Base-by-base conservation (phyloP, 1,139 yeast species). In the Taiozyma onychis region DNA sequence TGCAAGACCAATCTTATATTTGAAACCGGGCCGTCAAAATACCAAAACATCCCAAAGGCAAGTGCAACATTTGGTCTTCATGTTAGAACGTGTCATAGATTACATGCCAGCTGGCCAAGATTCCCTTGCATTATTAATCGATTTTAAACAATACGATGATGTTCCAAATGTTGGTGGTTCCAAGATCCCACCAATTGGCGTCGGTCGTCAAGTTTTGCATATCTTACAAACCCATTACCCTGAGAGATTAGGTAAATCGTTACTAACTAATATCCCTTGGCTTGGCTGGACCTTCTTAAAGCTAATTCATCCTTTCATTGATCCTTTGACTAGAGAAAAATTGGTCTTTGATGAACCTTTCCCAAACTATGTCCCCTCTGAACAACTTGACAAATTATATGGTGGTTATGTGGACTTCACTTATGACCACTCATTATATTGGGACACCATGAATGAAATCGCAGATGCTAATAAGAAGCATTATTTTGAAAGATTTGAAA, bases 91-190 rank as follows among this genome's bases (percentile, higher is more conserved):
- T 45, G 93, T 87, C 22, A 89, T 89, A 45, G 89, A 89, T 58
- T 79, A 81, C 67, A 88, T 90, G 95, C 97, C 97, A 4, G 83
- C 95, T 3, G 98, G 97, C 21, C 97, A 91, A 60, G 98, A 93
- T 61, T 84, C 89, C 26, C 74, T 91, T 49, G 96, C 97, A 1
- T 74, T 91, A 47, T 72, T 93, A 54, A 90, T 91, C 55, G 98
- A 93, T 68, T 91, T 91, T 70, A 88, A 90, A 66, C 83, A 80
- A 28, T 79, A 82, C 67, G 53, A 81, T 39, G 65, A 70, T 39
- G 43, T 47, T 39, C 47, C 47, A 11, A 77, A 68, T 66, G 83
- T 69, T 62, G 72, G 78, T 14, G 72, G 79, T 13, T 72, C 80
- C 45, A 89, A 88, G 66, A 78, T 89, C 46, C 99, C 99, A 3